A percentile compares a stretch with the other conserved stretches of the same genome.
phyloP scores from a whole-genome alignment of 108 stramenopile species.

The Schizochytrium sp. region DNA sequence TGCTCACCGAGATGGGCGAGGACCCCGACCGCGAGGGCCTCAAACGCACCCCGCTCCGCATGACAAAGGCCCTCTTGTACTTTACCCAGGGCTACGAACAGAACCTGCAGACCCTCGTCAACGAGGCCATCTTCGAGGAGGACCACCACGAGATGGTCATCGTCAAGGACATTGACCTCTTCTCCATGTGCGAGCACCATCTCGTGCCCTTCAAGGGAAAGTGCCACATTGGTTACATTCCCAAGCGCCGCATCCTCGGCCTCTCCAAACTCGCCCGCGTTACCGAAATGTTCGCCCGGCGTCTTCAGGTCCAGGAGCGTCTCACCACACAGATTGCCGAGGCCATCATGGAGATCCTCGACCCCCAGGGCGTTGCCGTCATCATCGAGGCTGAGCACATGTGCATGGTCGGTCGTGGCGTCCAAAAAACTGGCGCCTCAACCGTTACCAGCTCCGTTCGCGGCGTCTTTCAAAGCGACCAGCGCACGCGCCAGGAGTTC shows the following conservation, averaged over 20 bases:
- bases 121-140: slow-evolving; percentile 76
- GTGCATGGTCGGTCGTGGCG: slow-evolving; percentile 98
- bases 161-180: slow-evolving; percentile 90
- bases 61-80: slow-evolving; percentile 87
- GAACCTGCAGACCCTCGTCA: slow-evolving; percentile 63
- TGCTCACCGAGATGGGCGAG: slow-evolving; percentile 90
- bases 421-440: slow-evolving; percentile 74
- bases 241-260: slow-evolving; percentile 68
- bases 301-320: slow-evolving; percentile 97
- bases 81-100: slow-evolving; percentile 80
- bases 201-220: slow-evolving; percentile 90
- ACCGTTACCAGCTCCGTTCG: slow-evolving; percentile 82
- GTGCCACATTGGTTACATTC: slow-evolving; percentile 94
- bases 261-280: slow-evolving; percentile 87
- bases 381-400: slow-evolving; percentile 89
- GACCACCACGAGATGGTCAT: slow-evolving; percentile 91
- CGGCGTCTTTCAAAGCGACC: slow-evolving; percentile 76
- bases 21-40: slow-evolving; percentile 85
- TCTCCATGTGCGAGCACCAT: slow-evolving; percentile 94
- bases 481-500: slow-evolving; percentile 84
- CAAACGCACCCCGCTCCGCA: slow-evolving; percentile 75
- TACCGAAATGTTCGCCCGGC: slow-evolving; percentile 76
- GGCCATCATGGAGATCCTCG: slow-evolving; percentile 78
- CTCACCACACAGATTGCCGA: slow-evolving; percentile 89
- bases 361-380: slow-evolving; percentile 89